A percentile compares a stretch with the other conserved stretches of the same genome.
These are phyloP conservation scores for Halophytophthora batemanensis DNA, from an alignment of 352 stramenopile genomes.

Conservation along the genomic window DNA sequence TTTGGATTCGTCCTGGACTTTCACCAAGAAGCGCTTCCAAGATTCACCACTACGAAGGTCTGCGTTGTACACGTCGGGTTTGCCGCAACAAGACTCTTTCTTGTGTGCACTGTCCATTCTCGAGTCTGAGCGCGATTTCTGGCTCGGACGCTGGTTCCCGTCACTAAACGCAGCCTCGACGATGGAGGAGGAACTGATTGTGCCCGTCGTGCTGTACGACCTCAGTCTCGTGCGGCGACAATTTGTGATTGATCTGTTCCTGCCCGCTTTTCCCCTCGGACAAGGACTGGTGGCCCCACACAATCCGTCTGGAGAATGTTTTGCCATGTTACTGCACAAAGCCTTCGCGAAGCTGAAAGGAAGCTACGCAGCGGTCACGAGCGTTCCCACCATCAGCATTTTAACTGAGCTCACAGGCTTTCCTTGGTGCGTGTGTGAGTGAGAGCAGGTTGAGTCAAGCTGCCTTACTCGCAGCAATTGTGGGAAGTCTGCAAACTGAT, in stretches of 20 bases:
- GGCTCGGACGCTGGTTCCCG: constrained; percentile 22
- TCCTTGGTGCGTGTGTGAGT: constrained; percentile 29
- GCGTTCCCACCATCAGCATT: constrained; percentile 26
- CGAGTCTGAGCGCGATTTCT: constrained; percentile 14
- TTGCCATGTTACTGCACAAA: constrained; percentile 46
- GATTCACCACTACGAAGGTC: not conserved
- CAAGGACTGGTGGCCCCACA: constrained; percentile 25
- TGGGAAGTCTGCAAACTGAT: constrained; percentile 1
- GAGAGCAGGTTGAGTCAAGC: no score
- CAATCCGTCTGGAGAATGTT: constrained; percentile 28
- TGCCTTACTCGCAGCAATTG: no score
- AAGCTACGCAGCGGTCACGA: constrained; percentile 26
- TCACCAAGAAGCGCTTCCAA: constrained; percentile 2
- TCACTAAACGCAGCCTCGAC: constrained; percentile 5
- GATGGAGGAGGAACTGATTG: constrained; percentile 4
- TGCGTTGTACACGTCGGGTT: constrained; percentile 12
- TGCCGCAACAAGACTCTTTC: constrained; percentile 34
- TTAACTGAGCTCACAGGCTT: constrained; percentile 42
- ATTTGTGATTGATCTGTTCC: constrained; percentile 44
- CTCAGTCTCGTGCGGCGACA: constrained; percentile 27
- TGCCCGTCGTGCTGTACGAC: constrained; percentile 27
- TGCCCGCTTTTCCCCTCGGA: constrained; percentile 35
- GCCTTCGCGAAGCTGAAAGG: constrained; percentile 55
- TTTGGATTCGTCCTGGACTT: constrained; percentile 25
- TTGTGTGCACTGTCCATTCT: constrained; percentile 29